Base-by-base conservation (phyloP, 331 rosid genomes). In the Arachis monticola region DNA sequence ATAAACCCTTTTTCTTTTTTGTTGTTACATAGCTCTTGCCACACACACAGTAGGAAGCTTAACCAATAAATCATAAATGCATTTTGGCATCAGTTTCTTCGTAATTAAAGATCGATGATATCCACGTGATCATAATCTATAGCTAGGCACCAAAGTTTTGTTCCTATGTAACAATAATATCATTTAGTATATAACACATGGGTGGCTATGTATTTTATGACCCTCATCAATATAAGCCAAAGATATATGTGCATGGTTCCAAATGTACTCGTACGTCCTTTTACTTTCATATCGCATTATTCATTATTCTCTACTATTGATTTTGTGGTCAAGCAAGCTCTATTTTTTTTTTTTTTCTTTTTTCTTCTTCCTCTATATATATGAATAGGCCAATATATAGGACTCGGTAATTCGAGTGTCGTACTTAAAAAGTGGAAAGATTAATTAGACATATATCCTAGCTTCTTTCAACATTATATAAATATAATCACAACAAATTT, bases 21-120 rank as follows among this genome's bases (percentile, higher is more conserved):
- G 17, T 60, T 60, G 45, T 31, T 60, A 10, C 44, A 3, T 32
- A 5, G 67, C 67, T 64, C 50, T 62, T 45, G 2, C 67, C 69
- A 64, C 55, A 17, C 27, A 22, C 27, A 22, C 7, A 64, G 14
- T 14, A 22, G 32, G 31, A 62, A 38, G 40, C 4, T 38, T 12
- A 8, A 7, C 38, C 68, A 40, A 63, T 45, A 22, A 22, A 22
- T 22, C 27, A 22, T 22, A 45, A 66, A 66, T 45, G 45, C 38
- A 27, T 10, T 67, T 67, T 47, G 58, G 45, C 72, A 27, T 11
- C 5, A 67, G 58, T 17, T 67, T 27, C 42, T 67, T 48, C 5
- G 7, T 10, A 67, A 22, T 22, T 22, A 22, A 22, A 22, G 27
- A 22, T 22, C 27, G 27, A 22, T 27, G 42, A 47, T 22, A 44